Base-by-base conservation (phyloP, 1,284 basidiomycete species). In the Stygiomarasmius scandens region DNA sequence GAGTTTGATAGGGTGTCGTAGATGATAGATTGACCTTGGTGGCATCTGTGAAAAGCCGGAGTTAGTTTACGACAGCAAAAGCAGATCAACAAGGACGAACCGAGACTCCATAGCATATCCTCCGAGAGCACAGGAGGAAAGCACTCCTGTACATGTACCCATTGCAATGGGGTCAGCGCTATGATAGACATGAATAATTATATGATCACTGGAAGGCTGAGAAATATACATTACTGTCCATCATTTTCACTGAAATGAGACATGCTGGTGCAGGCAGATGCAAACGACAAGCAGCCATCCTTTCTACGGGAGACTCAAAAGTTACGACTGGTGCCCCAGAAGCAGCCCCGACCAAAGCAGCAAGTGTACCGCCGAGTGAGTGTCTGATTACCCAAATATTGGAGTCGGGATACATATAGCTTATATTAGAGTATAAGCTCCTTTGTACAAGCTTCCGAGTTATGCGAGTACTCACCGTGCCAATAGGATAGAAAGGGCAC, bases 341-440 rank as follows among this genome's bases (percentile, higher is more conserved):
- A 98, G 80, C 16, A 90, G 85, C 85, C 11, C 95, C 96, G 45
- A 96, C 95, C 47, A 84, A 69, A 22, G 92, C 95, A 0, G 93
- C 89, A 3, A 98, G 75, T 0, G 92, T 85, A 12, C 95, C 96
- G 46, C 96, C 96, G 44, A 84, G 69, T 16, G 92, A 96, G 72
- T 97, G 95, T 0, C 96, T 96, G 16, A 85, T 86, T 41, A 98
- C 76, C 97, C 96, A 99, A 59, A 99, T 92, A 63, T 92, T 91
- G 54, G 95, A 85, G 61, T 92, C 76, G 8, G 96, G 97, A 72
- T 97, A 99, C 81, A 96, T 85, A 70, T 92, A 92, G 4, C 95
- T 91, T 52, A 99, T 66, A 77, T 98, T 95, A 79, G 96, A 92
- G 77, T 95, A 97, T 52, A 97, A 73, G 74, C 95, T 92, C 12